Conservation (phyloP, 345 rosid genomes). For the Eucalyptus marginata region DNA sequence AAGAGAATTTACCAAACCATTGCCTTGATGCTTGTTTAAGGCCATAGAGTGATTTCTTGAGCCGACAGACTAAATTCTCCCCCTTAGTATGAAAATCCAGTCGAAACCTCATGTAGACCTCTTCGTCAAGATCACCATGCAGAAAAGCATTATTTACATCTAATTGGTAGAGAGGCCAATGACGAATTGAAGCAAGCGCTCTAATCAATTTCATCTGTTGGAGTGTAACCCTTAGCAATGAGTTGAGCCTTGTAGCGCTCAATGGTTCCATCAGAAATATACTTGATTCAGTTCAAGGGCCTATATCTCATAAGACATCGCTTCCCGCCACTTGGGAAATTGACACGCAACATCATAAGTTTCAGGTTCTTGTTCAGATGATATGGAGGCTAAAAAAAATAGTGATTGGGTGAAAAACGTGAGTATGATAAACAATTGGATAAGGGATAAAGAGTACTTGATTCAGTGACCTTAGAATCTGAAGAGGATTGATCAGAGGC, state of each 20-base stretch:
- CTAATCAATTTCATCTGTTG: not conserved
- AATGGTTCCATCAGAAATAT: not conserved
- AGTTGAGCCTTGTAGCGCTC: not conserved
- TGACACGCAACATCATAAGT: not conserved
- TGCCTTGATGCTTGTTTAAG: no score
- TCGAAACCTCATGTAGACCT: no score
- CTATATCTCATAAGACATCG: not conserved
- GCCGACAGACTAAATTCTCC: no score
- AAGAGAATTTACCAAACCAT: no score
- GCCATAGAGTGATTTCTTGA: no score
- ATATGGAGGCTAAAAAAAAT: not conserved
- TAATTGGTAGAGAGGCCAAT: not conserved
- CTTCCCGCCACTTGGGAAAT: not conserved
- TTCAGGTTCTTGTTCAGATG: not conserved
- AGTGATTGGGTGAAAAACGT: not conserved
- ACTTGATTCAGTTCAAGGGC: not conserved
- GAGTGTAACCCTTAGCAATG: not conserved
- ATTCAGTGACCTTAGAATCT: not conserved
- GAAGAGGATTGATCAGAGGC: not conserved
- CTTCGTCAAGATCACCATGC: no score
- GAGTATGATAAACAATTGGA: not conserved
- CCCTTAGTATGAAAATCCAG: no score
- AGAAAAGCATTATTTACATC: not conserved
- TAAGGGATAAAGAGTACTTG: not conserved
- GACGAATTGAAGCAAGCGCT: not conserved